These are phyloP conservation scores for Botrytis pseudocinerea DNA, from an alignment of 2,329 filamentous ascomycete species.

Conservation along the genomic window DNA sequence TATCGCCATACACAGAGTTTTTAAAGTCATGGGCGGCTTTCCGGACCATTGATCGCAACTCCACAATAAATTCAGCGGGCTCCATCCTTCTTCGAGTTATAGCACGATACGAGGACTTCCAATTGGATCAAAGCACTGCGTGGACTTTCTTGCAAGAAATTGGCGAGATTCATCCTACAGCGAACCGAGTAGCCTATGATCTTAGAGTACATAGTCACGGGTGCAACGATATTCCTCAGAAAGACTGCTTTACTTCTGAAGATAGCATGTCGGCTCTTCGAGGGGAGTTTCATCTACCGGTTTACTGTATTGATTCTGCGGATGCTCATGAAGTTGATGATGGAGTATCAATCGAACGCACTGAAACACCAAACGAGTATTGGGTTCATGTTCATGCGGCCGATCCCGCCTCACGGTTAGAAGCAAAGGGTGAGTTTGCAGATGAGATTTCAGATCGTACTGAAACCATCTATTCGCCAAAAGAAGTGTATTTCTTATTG, in stretches of 20 bases:
- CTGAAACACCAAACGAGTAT: conserved; percentile 53
- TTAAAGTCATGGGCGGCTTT: conserved; percentile 67
- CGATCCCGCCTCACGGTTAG: conserved; percentile 72
- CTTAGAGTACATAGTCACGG: conserved; percentile 46
- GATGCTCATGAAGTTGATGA: conserved; percentile 74
- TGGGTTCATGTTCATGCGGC: conserved; percentile 81
- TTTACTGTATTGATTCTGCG: conserved; percentile 73
- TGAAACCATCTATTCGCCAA: conserved; percentile 60
- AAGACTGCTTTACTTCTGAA: conserved; percentile 22
- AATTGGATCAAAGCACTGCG: conserved; percentile 49
- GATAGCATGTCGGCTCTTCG: conserved; percentile 56
- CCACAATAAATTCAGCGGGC: conserved; percentile 60
- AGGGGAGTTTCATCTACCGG: conserved; percentile 57
- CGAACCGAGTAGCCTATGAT: conserved; percentile 64
- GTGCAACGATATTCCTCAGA: neutral
- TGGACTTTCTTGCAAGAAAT: conserved; percentile 76
- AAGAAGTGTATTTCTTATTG: conserved; percentile 60
- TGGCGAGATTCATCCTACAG: conserved; percentile 69
- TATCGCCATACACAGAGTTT: conserved; percentile 46
- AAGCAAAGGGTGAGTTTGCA: conserved; percentile 57
- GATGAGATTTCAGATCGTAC: conserved; percentile 61
- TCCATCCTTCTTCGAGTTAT: conserved; percentile 63
- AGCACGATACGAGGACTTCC: conserved; percentile 56
- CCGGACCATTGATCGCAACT: conserved; percentile 52
- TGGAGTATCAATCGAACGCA: conserved; percentile 68